These are phyloP conservation scores for Melocanna baccifera DNA, from an alignment of 176 grass and related monocot species.

Conservation along the genomic window DNA sequence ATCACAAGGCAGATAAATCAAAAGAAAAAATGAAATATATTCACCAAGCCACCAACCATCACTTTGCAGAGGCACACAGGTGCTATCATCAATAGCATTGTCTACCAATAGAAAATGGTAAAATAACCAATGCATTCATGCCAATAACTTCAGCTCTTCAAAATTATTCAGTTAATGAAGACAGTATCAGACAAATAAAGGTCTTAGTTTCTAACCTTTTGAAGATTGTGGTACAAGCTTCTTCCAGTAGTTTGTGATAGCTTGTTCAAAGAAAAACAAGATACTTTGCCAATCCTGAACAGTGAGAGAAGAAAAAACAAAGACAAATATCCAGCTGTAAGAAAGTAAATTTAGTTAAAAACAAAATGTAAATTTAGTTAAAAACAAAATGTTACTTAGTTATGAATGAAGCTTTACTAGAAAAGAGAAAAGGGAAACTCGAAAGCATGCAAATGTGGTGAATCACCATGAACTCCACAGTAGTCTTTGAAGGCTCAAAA, in stretches of 20 bases:
- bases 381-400: background rate
- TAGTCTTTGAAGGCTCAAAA: constrained; percentile 86
- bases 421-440: constrained; percentile 20
- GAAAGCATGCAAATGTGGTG: constrained; percentile 14
- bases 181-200: constrained; percentile 24
- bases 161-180: constrained; percentile 28
- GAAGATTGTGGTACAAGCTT: constrained; percentile 27
- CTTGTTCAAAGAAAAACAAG: constrained; percentile 83
- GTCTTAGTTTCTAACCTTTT: constrained; percentile 52
- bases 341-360: constrained; percentile 1
- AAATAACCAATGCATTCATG: constrained; percentile 36
- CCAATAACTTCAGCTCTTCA: background rate
- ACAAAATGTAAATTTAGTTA: constrained; percentile 11
- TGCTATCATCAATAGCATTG: constrained; percentile 23
- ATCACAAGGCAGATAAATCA: constrained; percentile 27
- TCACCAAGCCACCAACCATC: constrained; percentile 47
- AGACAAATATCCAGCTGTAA: constrained; percentile 22
- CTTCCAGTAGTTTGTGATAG: constrained; percentile 67
- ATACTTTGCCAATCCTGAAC: constrained; percentile 71
- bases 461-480: constrained; percentile 91
- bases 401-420: constrained; percentile 27
- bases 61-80: constrained; percentile 33
- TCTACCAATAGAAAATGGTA: constrained; percentile 35
- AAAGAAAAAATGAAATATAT: constrained; percentile 15
- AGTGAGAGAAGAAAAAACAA: background rate